phyloP scores from a whole-genome alignment of 306 rosid species.

The Arachis hypogaea region DNA sequence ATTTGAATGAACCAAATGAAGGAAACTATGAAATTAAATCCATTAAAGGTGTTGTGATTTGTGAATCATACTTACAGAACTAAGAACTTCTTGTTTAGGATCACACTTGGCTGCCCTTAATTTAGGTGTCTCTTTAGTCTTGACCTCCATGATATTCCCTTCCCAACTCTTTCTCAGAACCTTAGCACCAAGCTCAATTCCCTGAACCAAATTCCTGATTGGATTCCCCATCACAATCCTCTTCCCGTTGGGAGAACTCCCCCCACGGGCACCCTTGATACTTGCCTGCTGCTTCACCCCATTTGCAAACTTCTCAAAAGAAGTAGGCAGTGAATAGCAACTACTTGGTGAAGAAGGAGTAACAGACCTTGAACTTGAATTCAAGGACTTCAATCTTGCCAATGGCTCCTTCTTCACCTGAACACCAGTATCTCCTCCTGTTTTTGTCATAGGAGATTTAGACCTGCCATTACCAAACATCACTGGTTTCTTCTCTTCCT shows the following conservation, averaged over 20 bases:
- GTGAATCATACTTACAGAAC: conserved; percentile 64
- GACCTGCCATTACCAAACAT: conserved; percentile 45
- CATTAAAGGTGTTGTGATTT: conserved; percentile 22
- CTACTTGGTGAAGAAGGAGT: conserved; percentile 83
- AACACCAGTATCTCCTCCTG: conserved; percentile 22
- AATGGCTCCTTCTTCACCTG: conserved; percentile 73
- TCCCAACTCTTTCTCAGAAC: conserved; percentile 98
- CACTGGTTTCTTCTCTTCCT: conserved; percentile 54
- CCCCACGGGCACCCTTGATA: conserved; percentile 64
- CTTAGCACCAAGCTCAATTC: conserved; percentile 91
- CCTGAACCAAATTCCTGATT: conserved; percentile 70
- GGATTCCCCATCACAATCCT: conserved; percentile 58
- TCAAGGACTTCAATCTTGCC: conserved; percentile 68
- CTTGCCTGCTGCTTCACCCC: conserved; percentile 76
- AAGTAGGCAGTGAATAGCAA: conserved; percentile 79
- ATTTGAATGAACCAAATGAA: background rate
- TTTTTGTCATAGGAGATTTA: conserved; percentile 57
- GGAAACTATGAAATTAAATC: conserved; percentile 10
- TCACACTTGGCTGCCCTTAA: conserved; percentile 64
- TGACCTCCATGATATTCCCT: conserved; percentile 83
- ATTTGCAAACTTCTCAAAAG: conserved; percentile 83
- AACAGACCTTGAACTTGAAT: conserved; percentile 78
- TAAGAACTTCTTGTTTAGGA: conserved; percentile 61
- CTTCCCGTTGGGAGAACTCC: conserved; percentile 67
- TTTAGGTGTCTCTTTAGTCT: conserved; percentile 65